These are phyloP conservation scores for Mortierella sp. DNA, from an alignment of 371 early-diverging fungal species.

Conservation along the genomic window DNA sequence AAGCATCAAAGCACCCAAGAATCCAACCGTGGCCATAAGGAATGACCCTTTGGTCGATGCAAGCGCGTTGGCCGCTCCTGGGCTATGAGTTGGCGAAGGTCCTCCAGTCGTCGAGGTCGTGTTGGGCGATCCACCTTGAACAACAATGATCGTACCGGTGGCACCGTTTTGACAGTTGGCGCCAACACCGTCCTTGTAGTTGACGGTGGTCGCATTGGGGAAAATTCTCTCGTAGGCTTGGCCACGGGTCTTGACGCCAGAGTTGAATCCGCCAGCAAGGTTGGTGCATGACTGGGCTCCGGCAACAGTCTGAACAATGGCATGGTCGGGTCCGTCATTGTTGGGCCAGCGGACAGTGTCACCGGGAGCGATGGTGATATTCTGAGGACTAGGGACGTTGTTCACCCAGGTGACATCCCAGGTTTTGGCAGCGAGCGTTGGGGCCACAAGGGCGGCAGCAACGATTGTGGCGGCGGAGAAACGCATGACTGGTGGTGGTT, in stretches of 20 bases:
- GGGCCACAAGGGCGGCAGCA: slow-evolving; percentile 20
- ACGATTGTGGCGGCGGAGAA: slow-evolving; percentile 13
- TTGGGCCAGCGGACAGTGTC: slow-evolving; percentile 35
- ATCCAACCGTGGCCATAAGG: neutral
- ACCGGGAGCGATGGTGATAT: slow-evolving; percentile 26
- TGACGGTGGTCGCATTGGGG: slow-evolving; percentile 7
- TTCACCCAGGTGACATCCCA: slow-evolving; percentile 28
- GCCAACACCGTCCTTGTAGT: slow-evolving; percentile 38
- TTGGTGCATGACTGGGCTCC: slow-evolving; percentile 21
- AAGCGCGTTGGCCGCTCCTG: slow-evolving; percentile 7
- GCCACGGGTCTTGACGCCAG: slow-evolving; percentile 18
- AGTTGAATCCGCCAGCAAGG: slow-evolving; percentile 31
- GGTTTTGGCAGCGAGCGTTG: slow-evolving; percentile 31
- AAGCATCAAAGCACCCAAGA: slow-evolving; percentile 8
- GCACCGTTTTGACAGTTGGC: slow-evolving; percentile 23
- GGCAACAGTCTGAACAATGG: slow-evolving; percentile 25
- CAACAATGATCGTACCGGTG: slow-evolving; percentile 16
- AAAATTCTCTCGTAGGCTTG: slow-evolving; percentile 25
- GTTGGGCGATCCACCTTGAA: neutral
- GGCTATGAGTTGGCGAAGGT: neutral
- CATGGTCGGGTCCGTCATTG: slow-evolving; percentile 24
- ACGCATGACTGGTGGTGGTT: slow-evolving; percentile 18
- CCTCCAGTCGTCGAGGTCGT: no score
- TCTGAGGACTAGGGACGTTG: slow-evolving; percentile 21
- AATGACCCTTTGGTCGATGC: slow-evolving; percentile 5